A percentile compares a stretch with the other conserved stretches of the same genome.
phyloP scores from a whole-genome alignment of 495 filamentous ascomycete genomes.

The Parathielavia appendiculata region DNA sequence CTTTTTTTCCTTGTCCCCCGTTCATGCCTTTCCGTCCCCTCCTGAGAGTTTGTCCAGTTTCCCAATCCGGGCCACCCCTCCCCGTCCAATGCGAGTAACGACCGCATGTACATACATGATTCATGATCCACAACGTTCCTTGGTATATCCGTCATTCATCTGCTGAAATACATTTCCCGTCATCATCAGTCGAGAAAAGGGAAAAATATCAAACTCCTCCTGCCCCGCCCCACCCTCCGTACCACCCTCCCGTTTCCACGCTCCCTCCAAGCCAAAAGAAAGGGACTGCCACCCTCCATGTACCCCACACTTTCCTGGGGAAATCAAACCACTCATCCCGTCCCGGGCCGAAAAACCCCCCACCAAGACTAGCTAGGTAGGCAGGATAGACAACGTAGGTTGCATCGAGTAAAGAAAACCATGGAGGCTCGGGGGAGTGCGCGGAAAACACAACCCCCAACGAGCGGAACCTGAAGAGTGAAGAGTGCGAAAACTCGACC shows the following conservation, averaged over 20 bases:
- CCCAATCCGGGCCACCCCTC: neutral
- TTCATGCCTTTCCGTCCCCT: neutral
- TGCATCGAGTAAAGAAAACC: too few species aligned
- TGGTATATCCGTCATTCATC: constrained; percentile 19
- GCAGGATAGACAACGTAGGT: neutral
- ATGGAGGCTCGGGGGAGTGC: too few species aligned
- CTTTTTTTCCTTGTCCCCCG: neutral
- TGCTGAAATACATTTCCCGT: neutral
- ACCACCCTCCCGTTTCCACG: neutral
- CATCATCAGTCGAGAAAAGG: neutral
- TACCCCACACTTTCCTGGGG: constrained; percentile 14
- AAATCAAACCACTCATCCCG: neutral
- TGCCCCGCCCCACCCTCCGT: neutral
- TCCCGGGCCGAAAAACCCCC: constrained; percentile 7
- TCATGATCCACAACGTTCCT: constrained; percentile 3
- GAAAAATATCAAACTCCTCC: neutral
- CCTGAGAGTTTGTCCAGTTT: neutral
- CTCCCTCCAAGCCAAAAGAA: neutral
- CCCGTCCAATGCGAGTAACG: neutral
- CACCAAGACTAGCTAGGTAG: constrained; percentile 1
- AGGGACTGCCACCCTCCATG: neutral
- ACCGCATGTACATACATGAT: neutral
- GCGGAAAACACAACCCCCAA: neutral
- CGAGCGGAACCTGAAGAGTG: neutral
- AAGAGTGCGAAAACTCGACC: neutral